Evolutionary conservation across 352 stramenopile species (phyloP), one percentile per base, ranked within the genome.

Genomic region (Pythium guiyangense): DNA sequence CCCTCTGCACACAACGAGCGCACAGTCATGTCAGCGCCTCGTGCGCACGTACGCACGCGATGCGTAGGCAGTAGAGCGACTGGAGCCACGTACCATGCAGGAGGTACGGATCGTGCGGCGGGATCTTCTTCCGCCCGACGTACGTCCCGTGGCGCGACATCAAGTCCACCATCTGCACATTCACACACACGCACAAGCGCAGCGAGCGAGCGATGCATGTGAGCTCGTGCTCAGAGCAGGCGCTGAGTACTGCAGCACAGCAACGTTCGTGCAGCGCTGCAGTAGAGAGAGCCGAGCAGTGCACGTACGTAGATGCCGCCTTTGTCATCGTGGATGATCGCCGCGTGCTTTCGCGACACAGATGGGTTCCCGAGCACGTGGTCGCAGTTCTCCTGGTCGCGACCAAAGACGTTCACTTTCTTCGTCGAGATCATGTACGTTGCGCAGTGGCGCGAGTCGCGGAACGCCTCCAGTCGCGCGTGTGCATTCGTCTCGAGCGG

Each of bases 101-200:
- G 39, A 96, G 51, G 54, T 73, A 89, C 25, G 86, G 86, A 55
- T 96, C 86, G 27, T 96, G 86, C 0, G 86, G 86, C 8, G 86
- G 84, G 35, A 96, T 77, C 67, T 96, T 93, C 57, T 88, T 92
- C 22, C 79, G 73, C 3, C 75, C 77, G 22, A 96, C 82, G 49
- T 87, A 94, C 44, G 86, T 96, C 20, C 86, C 86, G 50, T 96
- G 86, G 10, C 86, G 82, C 22, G 86, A 96, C 86, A 96, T 96
- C 15, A 96, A 63, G 49, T 96, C 86, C 52, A 93, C 84, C 46
- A 96, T 73, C 86, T 96, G 67, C 45, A 44, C 5, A 54, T 11
- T 25, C 22, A 49, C n/a, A 17, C 20, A 27, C 39, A 50, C 18
- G 43, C 4, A 51, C n/a, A n/a, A n/a, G n/a, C n/a, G n/a, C n/a